phyloP scores from a whole-genome alignment of 805 yeast species.

The Schwanniomyces pseudopolymorphus region DNA sequence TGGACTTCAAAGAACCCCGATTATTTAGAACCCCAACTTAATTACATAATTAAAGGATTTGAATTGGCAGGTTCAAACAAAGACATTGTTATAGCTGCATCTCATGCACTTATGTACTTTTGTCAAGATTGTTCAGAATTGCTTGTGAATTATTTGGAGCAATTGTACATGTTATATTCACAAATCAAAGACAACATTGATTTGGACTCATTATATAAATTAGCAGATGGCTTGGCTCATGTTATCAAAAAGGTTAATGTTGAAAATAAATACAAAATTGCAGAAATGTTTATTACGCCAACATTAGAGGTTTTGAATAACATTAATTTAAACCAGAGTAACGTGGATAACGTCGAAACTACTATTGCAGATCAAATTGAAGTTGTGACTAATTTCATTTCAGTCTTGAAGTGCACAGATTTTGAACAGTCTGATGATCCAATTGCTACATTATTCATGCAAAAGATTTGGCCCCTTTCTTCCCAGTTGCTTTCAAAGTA shows the following conservation, averaged over 20 bases:
- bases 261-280: slow-evolving; percentile 51
- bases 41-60: slow-evolving; percentile 80
- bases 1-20: slow-evolving; percentile 92
- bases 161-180: slow-evolving; percentile 71
- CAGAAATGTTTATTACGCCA: slow-evolving; percentile 67
- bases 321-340: slow-evolving; percentile 13
- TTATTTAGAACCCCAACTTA: slow-evolving; percentile 75
- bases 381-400: slow-evolving; percentile 58
- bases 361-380: slow-evolving; percentile 69
- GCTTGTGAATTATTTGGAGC: slow-evolving; percentile 67
- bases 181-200: slow-evolving; percentile 54
- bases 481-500: slow-evolving; percentile 48
- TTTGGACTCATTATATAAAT: slow-evolving; percentile 67
- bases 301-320: slow-evolving; percentile 48
- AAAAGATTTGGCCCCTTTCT: slow-evolving; percentile 59
- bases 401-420: slow-evolving; percentile 51
- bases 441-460: slow-evolving; percentile 51
- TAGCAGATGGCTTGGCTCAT: slow-evolving; percentile 87
- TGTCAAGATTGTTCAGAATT: slow-evolving; percentile 84
- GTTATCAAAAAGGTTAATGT: slow-evolving; percentile 64
- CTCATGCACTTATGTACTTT: slow-evolving; percentile 90
- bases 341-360: slow-evolving; percentile 37
- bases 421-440: slow-evolving; percentile 45
- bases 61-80: slow-evolving; percentile 22
- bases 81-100: slow-evolving; percentile 77